Percentiles rank a stretch among this genome's conserved stretches.
Conservation (phyloP, 1,139 yeast species). For the Debaryomyces singareniensis region DNA sequence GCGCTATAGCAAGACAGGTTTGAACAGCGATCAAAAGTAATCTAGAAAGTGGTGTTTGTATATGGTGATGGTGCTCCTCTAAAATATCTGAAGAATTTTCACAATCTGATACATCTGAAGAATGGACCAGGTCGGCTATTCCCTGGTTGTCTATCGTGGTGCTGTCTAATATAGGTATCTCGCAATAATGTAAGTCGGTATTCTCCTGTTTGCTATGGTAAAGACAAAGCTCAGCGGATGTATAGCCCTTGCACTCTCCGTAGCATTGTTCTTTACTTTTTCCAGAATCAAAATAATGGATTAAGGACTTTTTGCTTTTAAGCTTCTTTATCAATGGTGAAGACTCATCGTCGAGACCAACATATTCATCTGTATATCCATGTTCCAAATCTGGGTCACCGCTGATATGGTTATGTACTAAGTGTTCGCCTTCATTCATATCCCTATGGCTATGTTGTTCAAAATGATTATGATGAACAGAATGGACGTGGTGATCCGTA, state of each 20-base stretch:
- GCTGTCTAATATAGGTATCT: constrained; percentile 19
- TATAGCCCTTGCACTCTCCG: constrained; percentile 52
- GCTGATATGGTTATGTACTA: neutral
- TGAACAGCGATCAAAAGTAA: constrained; percentile 82
- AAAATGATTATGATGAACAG: constrained; percentile 9
- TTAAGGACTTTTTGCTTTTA: constrained; percentile 15
- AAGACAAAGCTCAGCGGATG: constrained; percentile 37
- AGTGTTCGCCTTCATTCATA: neutral
- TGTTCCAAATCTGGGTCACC: neutral
- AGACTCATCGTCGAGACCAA: too few species aligned
- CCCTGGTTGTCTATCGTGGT: neutral
- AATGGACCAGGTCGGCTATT: neutral
- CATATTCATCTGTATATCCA: neutral
- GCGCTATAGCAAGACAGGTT: constrained; percentile 78
- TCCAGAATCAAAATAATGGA: constrained; percentile 18
- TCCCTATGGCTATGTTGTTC: neutral
- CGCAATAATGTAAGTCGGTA: constrained; percentile 30
- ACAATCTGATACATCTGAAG: neutral
- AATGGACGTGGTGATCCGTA: constrained; percentile 3
- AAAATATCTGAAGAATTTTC: neutral
- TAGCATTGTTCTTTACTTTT: constrained; percentile 17
- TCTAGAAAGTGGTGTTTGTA: constrained; percentile 70
- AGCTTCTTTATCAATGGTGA: neutral
- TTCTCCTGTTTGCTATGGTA: constrained; percentile 9
- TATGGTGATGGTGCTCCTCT: constrained; percentile 57